These are phyloP conservation scores for Allomyces javanicus DNA, from an alignment of 192 early-diverging fungal species.

Conservation along the genomic window DNA sequence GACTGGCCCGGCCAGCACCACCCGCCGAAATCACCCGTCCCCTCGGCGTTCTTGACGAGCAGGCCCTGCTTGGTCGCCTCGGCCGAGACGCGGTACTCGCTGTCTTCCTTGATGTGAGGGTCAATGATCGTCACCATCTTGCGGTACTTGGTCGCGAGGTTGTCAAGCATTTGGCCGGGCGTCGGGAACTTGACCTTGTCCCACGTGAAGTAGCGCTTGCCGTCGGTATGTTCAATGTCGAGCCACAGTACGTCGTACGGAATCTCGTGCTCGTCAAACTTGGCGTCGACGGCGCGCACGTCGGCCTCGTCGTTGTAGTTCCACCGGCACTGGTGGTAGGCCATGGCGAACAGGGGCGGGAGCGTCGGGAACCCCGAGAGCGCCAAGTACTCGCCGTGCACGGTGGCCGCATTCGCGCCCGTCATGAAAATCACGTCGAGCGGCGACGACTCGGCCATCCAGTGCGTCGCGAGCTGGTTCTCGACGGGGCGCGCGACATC, in stretches of 20 bases:
- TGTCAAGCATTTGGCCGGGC: conserved; percentile 61
- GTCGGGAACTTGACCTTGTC: conserved; percentile 76
- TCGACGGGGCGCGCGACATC: conserved; percentile 58
- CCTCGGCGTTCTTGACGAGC: conserved; percentile 59
- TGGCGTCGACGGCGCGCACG: conserved; percentile 59
- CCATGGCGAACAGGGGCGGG: conserved; percentile 75
- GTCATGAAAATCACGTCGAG: conserved; percentile 65
- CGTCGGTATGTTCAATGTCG: conserved; percentile 99
- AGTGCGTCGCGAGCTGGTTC: conserved; percentile 42
- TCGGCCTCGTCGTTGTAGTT: conserved; percentile 88
- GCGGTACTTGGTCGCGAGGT: conserved; percentile 47
- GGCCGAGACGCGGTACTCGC: conserved; percentile 50
- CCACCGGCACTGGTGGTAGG: conserved; percentile 96
- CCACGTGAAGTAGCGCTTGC: conserved; percentile 97
- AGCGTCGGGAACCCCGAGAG: conserved; percentile 65
- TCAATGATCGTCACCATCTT: conserved; percentile 91
- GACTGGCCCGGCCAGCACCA: conserved; percentile 98
- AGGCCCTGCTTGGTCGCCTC: conserved; percentile 51
- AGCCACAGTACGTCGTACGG: conserved; percentile 98
- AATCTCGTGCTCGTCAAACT: conserved; percentile 77
- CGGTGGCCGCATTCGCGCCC: conserved; percentile 43
- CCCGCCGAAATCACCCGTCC: conserved; percentile 55
- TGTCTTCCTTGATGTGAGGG: conserved; percentile 85
- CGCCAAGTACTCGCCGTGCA: conserved; percentile 48
- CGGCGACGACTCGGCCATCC: conserved; percentile 80